These are phyloP conservation scores for Candida fluviatilis DNA, from an alignment of 805 yeast genomes.

Conservation along the genomic window DNA sequence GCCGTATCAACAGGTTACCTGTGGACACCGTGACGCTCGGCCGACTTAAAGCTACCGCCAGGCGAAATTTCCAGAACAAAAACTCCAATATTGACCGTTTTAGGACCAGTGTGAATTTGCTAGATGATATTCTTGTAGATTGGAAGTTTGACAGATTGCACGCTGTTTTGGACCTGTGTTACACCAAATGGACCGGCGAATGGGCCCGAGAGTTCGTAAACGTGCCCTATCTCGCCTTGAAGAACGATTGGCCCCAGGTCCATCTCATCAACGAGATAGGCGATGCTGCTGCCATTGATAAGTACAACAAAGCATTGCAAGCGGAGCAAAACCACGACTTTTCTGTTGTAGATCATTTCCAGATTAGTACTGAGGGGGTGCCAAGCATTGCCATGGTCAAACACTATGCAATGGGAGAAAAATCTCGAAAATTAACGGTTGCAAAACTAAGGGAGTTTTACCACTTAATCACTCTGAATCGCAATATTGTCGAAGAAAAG, in stretches of 20 bases:
- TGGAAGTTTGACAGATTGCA: slow-evolving; percentile 23
- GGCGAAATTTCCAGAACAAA: slow-evolving; percentile 8
- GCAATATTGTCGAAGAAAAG: slow-evolving; percentile 16
- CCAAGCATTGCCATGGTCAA: slow-evolving; percentile 2
- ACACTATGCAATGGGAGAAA: not conserved
- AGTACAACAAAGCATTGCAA: slow-evolving; percentile 6
- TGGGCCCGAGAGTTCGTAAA: slow-evolving; percentile 20
- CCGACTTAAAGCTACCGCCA: slow-evolving; percentile 9
- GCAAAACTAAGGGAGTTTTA: slow-evolving; percentile 14
- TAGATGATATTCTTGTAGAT: slow-evolving; percentile 24
- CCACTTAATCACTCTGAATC: slow-evolving; percentile 17
- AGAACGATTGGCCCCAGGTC: slow-evolving; percentile 29
- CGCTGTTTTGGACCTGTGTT: slow-evolving; percentile 11
- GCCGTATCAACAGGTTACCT: slow-evolving; percentile 27
- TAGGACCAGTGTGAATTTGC: slow-evolving; percentile 4
- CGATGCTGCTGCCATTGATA: slow-evolving; percentile 8
- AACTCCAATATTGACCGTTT: slow-evolving; percentile 2
- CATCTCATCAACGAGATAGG: slow-evolving; percentile 25
- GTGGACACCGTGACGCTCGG: slow-evolving; percentile 15
- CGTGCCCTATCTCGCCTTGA: slow-evolving; percentile 18
- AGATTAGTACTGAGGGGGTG: slow-evolving; percentile 1
- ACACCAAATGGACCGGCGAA: not conserved
- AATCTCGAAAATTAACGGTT: slow-evolving; percentile 6
- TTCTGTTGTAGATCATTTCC: slow-evolving; percentile 12
- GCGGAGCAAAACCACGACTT: slow-evolving; percentile 11